A percentile compares a stretch with the other conserved stretches of the same genome.
These are phyloP conservation scores for Aspergillus transmontanensis DNA, from an alignment of 2,329 filamentous ascomycete species.

Conservation along the genomic window DNA sequence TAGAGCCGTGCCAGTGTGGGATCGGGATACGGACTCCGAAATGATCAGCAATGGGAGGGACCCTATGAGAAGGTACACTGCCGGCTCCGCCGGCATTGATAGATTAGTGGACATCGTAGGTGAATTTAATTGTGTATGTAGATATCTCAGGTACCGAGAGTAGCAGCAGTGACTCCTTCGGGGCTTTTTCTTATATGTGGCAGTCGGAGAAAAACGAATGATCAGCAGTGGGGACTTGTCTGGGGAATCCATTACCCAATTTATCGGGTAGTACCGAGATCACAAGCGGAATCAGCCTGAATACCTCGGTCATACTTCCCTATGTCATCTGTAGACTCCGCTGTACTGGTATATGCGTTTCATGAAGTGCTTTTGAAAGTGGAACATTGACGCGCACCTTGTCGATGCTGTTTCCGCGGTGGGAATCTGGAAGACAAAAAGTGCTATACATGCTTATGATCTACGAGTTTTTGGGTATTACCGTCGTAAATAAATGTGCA, in stretches of 20 bases:
- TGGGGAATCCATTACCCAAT: neutral
- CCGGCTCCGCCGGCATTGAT: conserved; percentile 10
- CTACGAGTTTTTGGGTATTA: neutral
- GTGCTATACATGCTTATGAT: neutral
- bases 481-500: no score
- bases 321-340: neutral
- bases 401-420: neutral
- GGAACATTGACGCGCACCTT: neutral
- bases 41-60: conserved; percentile 29
- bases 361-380: neutral
- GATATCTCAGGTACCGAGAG: neutral
- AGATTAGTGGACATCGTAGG: neutral
- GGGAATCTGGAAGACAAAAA: neutral
- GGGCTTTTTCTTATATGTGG: neutral
- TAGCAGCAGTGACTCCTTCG: neutral
- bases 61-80: conserved; percentile 24
- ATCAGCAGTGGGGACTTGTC: neutral
- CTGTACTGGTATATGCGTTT: neutral
- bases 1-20: conserved; percentile 26
- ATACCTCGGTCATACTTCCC: neutral
- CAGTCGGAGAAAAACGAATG: neutral
- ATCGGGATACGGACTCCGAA: conserved; percentile 27
- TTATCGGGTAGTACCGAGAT: neutral
- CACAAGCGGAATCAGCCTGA: neutral
- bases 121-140: no score